These are phyloP conservation scores for Anisodus tanguticus DNA, from an alignment of 257 asterid species.

Conservation along the genomic window DNA sequence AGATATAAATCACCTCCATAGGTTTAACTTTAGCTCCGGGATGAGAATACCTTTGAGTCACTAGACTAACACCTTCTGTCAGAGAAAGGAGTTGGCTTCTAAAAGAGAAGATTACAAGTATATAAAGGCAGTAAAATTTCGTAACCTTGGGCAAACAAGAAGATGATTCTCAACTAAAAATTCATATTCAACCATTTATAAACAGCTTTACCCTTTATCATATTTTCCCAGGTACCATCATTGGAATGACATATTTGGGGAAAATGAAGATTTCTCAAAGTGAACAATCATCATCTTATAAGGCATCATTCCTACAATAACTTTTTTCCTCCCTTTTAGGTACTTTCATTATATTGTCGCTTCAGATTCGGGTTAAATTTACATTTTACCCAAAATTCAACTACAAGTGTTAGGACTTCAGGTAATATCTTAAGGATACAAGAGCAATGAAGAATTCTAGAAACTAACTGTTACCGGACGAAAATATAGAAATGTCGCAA, in stretches of 20 bases:
- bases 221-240: background rate
- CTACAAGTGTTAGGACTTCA: background rate
- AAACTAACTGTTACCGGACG: background rate
- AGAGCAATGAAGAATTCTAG: conserved; percentile 1
- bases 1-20: background rate
- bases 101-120: background rate
- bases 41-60: background rate
- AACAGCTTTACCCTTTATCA: background rate
- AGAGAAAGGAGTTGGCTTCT: background rate
- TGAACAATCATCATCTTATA: background rate
- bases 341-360: background rate
- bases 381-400: background rate
- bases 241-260: background rate
- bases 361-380: background rate
- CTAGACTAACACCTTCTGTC: background rate
- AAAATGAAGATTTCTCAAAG: background rate
- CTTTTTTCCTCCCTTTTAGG: conserved; percentile 10
- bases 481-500: background rate
- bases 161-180: background rate
- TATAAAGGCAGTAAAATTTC: background rate
- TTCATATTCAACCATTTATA: conserved; percentile 1
- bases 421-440: background rate
- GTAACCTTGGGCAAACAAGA: background rate
- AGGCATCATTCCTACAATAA: background rate
- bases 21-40: background rate